Percentiles rank a stretch among this genome's conserved stretches.
Conservation (phyloP, 1,284 basidiomycete genomes). For the Ceratobasidium sp. region DNA sequence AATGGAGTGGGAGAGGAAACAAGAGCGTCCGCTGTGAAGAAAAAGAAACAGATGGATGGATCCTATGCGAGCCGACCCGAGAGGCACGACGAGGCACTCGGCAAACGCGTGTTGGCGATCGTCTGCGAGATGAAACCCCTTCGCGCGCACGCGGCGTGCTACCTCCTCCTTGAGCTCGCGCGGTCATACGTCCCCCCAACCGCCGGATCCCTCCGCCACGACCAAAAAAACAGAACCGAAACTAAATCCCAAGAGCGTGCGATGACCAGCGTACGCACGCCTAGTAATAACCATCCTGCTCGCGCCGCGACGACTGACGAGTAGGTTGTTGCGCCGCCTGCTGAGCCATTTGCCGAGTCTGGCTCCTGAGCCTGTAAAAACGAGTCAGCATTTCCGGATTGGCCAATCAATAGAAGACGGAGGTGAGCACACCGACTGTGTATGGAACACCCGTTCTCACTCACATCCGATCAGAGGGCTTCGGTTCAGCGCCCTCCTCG, state of each 20-base stretch:
- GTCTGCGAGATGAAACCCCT: background rate
- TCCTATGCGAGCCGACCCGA: constrained; percentile 5
- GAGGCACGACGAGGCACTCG: background rate
- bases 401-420: constrained; percentile 17
- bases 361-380: constrained; percentile 43
- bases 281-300: constrained; percentile 43
- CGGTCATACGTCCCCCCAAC: constrained; percentile 17
- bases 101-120: background rate
- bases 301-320: constrained; percentile 34
- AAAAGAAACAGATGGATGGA: background rate
- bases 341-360: constrained; percentile 42
- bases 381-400: constrained; percentile 20
- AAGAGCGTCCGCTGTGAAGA: constrained; percentile 39
- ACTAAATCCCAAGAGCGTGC: background rate
- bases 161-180: constrained; percentile 33
- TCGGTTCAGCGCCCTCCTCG: constrained; percentile 41
- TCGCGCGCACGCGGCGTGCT: constrained; percentile 23
- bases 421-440: constrained; percentile 44
- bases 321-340: constrained; percentile 30
- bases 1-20: constrained; percentile 8
- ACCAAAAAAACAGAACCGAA: constrained; percentile 17
- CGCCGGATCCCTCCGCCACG: constrained; percentile 8
- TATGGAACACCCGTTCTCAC: constrained; percentile 39
- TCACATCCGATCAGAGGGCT: constrained; percentile 43
- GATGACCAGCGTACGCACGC: constrained; percentile 4